A percentile compares a stretch with the other conserved stretches of the same genome.
Evolutionary conservation across 306 rosid genomes (phyloP).

Genomic region (Cercis canadensis): DNA sequence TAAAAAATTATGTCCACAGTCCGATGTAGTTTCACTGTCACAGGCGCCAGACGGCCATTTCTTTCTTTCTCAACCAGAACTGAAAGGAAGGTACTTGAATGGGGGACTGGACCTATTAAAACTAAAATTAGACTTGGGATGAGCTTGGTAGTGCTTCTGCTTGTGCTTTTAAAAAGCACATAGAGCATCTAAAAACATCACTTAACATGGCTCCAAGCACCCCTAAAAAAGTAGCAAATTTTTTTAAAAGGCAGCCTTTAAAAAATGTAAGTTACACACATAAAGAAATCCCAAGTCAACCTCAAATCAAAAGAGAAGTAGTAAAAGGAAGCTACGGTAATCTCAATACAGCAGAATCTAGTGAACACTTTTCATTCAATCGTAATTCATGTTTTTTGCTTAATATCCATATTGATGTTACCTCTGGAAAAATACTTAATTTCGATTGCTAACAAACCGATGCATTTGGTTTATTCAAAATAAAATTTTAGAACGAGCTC

Average conservation of each 20-base stretch:
- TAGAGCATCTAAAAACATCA: too few species aligned
- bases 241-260: neutral
- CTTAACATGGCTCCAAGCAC: too few species aligned
- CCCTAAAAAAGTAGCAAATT: neutral
- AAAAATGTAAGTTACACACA: conserved; percentile 1
- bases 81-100: neutral
- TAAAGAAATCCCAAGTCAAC: neutral
- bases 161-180: too few species aligned
- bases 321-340: neutral
- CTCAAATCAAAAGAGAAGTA: too few species aligned
- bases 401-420: too few species aligned
- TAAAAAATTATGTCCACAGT: too few species aligned
- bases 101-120: neutral
- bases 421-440: neutral
- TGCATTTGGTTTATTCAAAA: neutral
- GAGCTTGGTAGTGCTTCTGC: neutral
- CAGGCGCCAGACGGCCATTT: too few species aligned
- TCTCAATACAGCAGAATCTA: neutral
- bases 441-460: neutral
- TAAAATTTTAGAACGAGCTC: neutral
- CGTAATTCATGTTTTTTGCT: conserved; percentile 1
- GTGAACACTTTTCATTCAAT: conserved; percentile 2
- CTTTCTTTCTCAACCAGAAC: neutral
- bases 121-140: conserved; percentile 15
- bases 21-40: too few species aligned